These are phyloP conservation scores for Physcomitrellopsis africana DNA, from an alignment of 225 moss, liverwort and hornwort species.

Conservation along the genomic window DNA sequence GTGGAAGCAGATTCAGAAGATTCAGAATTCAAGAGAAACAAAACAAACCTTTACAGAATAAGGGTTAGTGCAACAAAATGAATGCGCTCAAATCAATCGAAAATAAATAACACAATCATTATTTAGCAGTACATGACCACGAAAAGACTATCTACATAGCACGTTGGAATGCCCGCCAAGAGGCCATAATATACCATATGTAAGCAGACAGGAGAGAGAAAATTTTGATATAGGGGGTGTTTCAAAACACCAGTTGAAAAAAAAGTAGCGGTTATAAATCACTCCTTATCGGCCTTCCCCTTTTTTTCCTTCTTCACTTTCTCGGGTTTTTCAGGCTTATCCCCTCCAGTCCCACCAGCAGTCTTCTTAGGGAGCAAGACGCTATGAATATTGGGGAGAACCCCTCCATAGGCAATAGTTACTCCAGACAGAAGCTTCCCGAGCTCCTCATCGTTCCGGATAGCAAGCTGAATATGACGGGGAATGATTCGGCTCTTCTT, in stretches of 20 bases:
- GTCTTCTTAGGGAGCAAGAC: conserved; percentile 57
- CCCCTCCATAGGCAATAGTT: conserved; percentile 60
- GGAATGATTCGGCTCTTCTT: conserved; percentile 72
- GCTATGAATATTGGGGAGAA: conserved; percentile 55
- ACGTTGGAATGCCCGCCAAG: no score
- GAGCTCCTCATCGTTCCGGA: conserved; percentile 66
- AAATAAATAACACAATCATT: no score
- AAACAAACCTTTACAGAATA: no score
- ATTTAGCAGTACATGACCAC: no score
- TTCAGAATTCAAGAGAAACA: no score
- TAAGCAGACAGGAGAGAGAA: background rate
- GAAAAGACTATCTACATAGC: no score
- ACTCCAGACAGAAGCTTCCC: conserved; percentile 51
- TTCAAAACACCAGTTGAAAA: conserved; percentile 23
- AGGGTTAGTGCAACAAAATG: no score
- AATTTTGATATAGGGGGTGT: conserved; percentile 6
- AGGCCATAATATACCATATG: background rate
- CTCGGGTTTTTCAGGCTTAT: conserved; percentile 43
- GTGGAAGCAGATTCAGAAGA: no score
- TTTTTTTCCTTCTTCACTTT: conserved; percentile 17
- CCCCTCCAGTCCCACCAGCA: conserved; percentile 25
- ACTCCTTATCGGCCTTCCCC: background rate
- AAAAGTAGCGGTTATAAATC: background rate
- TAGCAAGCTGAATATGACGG: conserved; percentile 61
- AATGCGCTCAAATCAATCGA: no score